phyloP scores from a whole-genome alignment of 768 basidiomycete genomes.

The Boletus huronensis region DNA sequence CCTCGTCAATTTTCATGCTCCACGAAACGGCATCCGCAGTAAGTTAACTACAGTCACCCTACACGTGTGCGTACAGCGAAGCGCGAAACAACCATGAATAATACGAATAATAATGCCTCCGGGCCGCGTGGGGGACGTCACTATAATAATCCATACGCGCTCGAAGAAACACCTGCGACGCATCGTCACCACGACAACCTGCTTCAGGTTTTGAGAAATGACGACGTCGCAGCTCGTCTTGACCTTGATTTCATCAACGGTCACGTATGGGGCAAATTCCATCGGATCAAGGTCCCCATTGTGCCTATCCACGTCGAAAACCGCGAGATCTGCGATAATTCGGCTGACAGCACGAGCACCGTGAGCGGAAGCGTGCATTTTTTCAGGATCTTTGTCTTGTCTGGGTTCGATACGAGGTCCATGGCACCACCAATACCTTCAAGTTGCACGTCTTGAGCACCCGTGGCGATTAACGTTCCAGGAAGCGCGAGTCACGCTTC shows the following conservation, averaged over 20 bases:
- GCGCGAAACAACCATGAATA: slow-evolving; percentile 1
- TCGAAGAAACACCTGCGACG: not conserved
- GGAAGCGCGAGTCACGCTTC: slow-evolving; percentile 47
- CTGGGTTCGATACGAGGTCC: slow-evolving; percentile 93
- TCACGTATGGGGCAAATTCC: slow-evolving; percentile 76
- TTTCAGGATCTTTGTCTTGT: slow-evolving; percentile 82
- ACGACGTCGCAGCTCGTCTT: slow-evolving; percentile 82
- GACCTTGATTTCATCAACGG: slow-evolving; percentile 72
- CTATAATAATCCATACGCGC: not conserved
- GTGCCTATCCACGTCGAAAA: slow-evolving; percentile 79
- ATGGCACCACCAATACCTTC: slow-evolving; percentile 90
- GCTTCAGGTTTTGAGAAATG: slow-evolving; percentile 48
- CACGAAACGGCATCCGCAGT: slow-evolving; percentile 19
- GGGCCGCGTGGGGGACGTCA: not conserved
- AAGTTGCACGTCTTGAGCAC: slow-evolving; percentile 36
- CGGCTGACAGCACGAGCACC: slow-evolving; percentile 82
- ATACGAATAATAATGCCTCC: not conserved
- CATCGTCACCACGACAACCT: slow-evolving; percentile 13
- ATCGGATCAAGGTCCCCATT: slow-evolving; percentile 66
- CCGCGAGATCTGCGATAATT: slow-evolving; percentile 87
- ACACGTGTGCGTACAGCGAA: not conserved
- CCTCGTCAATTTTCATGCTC: slow-evolving; percentile 12
- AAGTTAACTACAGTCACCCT: slow-evolving; percentile 2
- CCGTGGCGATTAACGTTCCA: not conserved
- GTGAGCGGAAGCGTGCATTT: slow-evolving; percentile 81